Conservation (phyloP, 1,139 yeast species). For the Komagataea norvegica region DNA sequence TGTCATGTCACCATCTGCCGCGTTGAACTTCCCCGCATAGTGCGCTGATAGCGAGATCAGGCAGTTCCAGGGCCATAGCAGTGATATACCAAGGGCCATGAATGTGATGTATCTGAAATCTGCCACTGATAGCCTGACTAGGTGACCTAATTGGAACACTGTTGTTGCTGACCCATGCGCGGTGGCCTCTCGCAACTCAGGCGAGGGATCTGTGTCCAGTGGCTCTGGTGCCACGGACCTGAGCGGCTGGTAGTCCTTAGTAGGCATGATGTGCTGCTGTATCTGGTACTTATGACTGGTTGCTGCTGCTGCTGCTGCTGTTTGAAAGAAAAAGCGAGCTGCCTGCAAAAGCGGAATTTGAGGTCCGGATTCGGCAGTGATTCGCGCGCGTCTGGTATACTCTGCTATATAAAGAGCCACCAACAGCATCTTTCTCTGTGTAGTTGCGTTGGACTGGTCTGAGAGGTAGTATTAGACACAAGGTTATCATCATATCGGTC, state of each 20-base stretch:
- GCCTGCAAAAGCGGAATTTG: no score
- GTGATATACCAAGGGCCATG: constrained; percentile 64
- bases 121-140: constrained; percentile 7
- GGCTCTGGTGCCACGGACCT: constrained; percentile 6
- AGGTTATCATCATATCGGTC: not conserved
- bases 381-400: no score
- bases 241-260: constrained; percentile 6
- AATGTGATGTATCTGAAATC: constrained; percentile 57
- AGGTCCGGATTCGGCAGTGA: no score
- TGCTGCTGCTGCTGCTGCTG: no score
- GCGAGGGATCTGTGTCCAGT: not conserved
- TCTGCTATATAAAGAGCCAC: no score
- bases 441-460: no score
- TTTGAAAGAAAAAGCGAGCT: no score
- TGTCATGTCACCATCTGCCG: constrained; percentile 32
- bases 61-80: constrained; percentile 97
- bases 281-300: no score
- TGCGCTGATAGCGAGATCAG: constrained; percentile 82
- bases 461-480: no score
- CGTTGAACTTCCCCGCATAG: constrained; percentile 60
- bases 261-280: not conserved
- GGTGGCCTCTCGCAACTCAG: not conserved
- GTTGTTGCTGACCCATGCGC: no score
- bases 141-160: no score
- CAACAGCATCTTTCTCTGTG: no score